Base-by-base conservation (phyloP, 2,329 filamentous ascomycete genomes). In the Saccharata proteae region DNA sequence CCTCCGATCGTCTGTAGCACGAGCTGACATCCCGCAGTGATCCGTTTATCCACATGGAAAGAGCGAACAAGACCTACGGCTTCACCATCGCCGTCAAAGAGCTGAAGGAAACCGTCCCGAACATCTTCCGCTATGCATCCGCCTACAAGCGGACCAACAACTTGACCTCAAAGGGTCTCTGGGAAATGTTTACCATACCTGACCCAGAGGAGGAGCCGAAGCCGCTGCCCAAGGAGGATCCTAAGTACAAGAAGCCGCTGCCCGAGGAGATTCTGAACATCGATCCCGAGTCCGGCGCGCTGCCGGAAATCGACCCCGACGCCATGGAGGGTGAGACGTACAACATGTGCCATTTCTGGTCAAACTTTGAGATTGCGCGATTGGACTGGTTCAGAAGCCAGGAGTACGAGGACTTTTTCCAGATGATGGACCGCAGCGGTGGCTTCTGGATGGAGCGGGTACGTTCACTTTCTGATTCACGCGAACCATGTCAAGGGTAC, bases 311-410 rank as follows among this genome's bases (percentile, higher is more conserved):
- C 35, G 84, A 96, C 49, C 77, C 80, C 0, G 86, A 96, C 50
- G 73, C 77, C 24, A 98, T 98, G 90, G 88, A 96, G 53, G 84
- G 85, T 40, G 90, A 98, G 57, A 82, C 77, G 47, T 98, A 98
- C 68, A 98, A 98, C 63, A 98, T 98, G 90, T 98, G 90, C 56
- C 90, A 98, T 65, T 98, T 94, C 66, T 98, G 90, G 90, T 93
- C 85, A 57, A 98, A 98, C 57, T 98, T 98, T 45, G 90, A 98
- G 59, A 98, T 98, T 61, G 90, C 90, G 10, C 76, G 77, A 37
- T 71, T 98, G 38, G 80, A 83, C 61, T 98, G 85, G 75, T 96
- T 96, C 71, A 76, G 90, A 45, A 94, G 86, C 65, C 88, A 93
- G 61, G 81, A 85, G 51, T 98, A 98, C 54, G 80, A 93, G 46